Evolutionary conservation across 148 eudicot genomes (phyloP), one percentile per base, ranked within the genome.

Genomic region (Fallopia convolvulus): DNA sequence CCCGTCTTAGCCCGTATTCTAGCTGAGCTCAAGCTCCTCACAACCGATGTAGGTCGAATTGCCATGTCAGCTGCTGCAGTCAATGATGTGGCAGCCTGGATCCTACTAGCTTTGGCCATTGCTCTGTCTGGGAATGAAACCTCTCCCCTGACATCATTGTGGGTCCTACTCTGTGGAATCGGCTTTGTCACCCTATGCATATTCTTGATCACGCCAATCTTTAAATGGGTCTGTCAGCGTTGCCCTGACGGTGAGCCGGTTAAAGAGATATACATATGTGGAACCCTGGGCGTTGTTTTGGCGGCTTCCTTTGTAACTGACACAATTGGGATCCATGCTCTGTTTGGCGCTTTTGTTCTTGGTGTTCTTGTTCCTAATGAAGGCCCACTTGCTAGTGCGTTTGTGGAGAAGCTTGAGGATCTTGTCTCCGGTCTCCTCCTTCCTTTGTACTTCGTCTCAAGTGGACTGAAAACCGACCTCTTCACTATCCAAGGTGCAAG

Each of bases 61-160:
- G 95, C 97, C 74, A 89, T 93, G 97, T 90, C 97, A 10, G 95
- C 95, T n/a, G 97, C 97, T 17, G 97, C 95, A 0, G 95, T 93
- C 70, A 93, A 93, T 21, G 97, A 93, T 2, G 89, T 93, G 79
- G 97, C 90, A 21, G 97, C 97, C 5, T 92, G 97, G 95, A 88
- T 92, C 74, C 85, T 92, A 41, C 93, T 92, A 36, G 97, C 97
- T 47, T n/a, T 68, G 74, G 97, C 97, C 56, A 83, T 93, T n/a
- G 88, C 97, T 47, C 87, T 93, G n/a, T 93, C 97, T n/a, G 90
- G 97, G 39, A 81, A 80, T 0, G 87, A 75, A 8, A 18, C 72
- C 13, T 93, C 97, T 6, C 93, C 92, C 21, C 80, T 90, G 14
- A 79, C 87, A 70, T 74, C 97, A 18, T 10, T 93, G n/a, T 93